A percentile compares a stretch with the other conserved stretches of the same genome.
Evolutionary conservation across 345 rosid species (phyloP).

Genomic region (Syzygium aromaticum): DNA sequence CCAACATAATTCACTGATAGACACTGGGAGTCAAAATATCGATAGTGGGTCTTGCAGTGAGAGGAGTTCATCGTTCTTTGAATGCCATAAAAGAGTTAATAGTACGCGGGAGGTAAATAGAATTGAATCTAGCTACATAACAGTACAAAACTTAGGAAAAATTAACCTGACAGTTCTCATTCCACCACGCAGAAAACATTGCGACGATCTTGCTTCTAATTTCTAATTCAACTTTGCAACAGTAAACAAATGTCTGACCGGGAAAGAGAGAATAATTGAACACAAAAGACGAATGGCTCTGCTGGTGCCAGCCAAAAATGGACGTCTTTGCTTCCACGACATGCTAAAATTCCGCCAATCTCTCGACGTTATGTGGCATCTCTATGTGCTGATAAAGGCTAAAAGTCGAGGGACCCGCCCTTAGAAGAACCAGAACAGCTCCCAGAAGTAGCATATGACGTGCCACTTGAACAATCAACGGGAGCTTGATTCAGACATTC

Average conservation of each 20-base stretch:
- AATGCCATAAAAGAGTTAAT: not conserved
- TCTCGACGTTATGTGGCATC: not conserved
- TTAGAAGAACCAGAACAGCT: conserved; percentile 60
- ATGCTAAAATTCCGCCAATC: not conserved
- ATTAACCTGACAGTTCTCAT: not conserved
- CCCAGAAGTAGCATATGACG: conserved; percentile 64
- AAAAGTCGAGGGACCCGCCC: conserved; percentile 61
- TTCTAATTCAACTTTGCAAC: not conserved
- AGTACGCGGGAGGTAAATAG: not conserved
- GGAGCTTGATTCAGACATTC: conserved; percentile 97
- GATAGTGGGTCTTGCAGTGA: not conserved
- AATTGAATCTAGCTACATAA: not conserved
- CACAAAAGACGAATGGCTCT: not conserved
- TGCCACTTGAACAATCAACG: conserved; percentile 80
- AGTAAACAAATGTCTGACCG: not conserved
- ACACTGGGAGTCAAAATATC: not conserved
- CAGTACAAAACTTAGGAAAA: not conserved
- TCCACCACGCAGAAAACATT: not conserved
- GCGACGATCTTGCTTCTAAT: not conserved
- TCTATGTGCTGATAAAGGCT: not conserved
- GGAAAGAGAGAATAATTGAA: not conserved
- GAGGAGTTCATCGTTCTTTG: not conserved
- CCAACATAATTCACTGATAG: not conserved
- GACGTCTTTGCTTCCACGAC: not conserved
- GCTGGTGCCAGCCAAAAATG: not conserved